These are phyloP conservation scores for Rhizophlyctis rosea DNA, from an alignment of 192 early-diverging fungal species.

Conservation along the genomic window DNA sequence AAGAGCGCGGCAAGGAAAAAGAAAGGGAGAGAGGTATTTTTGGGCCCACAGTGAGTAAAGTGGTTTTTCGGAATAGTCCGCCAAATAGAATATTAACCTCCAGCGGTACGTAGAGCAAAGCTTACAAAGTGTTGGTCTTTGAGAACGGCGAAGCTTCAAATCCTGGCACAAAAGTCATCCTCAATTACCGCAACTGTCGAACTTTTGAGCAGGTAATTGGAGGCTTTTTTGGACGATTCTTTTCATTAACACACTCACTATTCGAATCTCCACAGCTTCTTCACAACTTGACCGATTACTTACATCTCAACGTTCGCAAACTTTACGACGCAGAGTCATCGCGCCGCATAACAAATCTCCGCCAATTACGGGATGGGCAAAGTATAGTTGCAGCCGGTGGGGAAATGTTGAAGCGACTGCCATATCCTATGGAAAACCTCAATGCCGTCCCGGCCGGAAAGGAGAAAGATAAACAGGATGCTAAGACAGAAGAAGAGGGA, in stretches of 20 bases:
- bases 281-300: slow-evolving; percentile 17
- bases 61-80: not conserved
- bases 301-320: slow-evolving; percentile 36
- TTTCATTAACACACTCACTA: not conserved
- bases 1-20: not conserved
- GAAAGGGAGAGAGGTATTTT: slow-evolving; percentile 39
- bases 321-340: slow-evolving; percentile 49
- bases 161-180: slow-evolving; percentile 34
- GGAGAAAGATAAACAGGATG: slow-evolving; percentile 8
- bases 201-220: slow-evolving; percentile 44
- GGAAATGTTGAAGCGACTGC: slow-evolving; percentile 31
- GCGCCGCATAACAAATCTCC: slow-evolving; percentile 30
- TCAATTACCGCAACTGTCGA: slow-evolving; percentile 55
- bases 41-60: slow-evolving; percentile 31
- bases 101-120: slow-evolving; percentile 40
- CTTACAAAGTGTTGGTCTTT: slow-evolving; percentile 46
- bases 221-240: not conserved
- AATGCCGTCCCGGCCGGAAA: slow-evolving; percentile 14
- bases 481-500: not conserved
- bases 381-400: slow-evolving; percentile 40
- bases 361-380: slow-evolving; percentile 40
- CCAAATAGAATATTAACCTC: slow-evolving; percentile 8
- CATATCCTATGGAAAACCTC: slow-evolving; percentile 35
- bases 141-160: slow-evolving; percentile 41
- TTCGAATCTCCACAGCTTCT: slow-evolving; percentile 11